Evolutionary conservation across 2,329 filamentous ascomycete species (phyloP).

Genomic region (Dichotomopilus funicola): DNA sequence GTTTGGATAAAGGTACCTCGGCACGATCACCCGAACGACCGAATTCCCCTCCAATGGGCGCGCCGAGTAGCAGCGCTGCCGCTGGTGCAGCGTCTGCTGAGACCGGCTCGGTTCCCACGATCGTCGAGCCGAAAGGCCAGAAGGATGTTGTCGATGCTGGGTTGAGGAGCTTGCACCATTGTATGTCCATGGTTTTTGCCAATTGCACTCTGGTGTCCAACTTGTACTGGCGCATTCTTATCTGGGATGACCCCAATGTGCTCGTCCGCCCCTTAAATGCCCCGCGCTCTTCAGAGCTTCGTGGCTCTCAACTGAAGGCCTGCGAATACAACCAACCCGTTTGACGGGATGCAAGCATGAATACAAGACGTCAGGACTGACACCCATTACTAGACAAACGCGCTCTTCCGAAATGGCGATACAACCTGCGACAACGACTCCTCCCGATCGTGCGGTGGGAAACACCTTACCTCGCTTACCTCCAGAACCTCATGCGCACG

Average conservation of each 20-base stretch:
- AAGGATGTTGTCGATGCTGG: conserved; percentile 58
- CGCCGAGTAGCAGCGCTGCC: conserved; percentile 24
- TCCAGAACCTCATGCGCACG: conserved; percentile 74
- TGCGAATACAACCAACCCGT: background rate
- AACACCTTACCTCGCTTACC: conserved; percentile 83
- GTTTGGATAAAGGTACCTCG: background rate
- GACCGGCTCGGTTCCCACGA: conserved; percentile 30
- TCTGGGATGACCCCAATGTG: background rate
- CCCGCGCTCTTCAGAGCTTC: background rate
- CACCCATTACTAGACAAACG: conserved; percentile 57
- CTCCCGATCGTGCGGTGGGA: conserved; percentile 90
- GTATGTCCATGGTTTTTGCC: conserved; percentile 38
- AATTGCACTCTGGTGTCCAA: background rate
- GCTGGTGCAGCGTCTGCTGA: conserved; percentile 25
- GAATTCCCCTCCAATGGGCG: conserved; percentile 22
- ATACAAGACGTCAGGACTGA: background rate
- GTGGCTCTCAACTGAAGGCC: background rate
- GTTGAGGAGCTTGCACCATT: conserved; percentile 72
- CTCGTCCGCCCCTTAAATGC: background rate
- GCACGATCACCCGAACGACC: background rate
- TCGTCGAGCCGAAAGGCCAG: conserved; percentile 16
- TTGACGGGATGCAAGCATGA: background rate
- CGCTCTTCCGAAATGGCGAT: conserved; percentile 82
- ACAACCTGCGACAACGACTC: conserved; percentile 69
- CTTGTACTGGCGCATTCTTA: background rate